These are phyloP conservation scores for Mycena polygramma DNA, from an alignment of 768 basidiomycete species.

Conservation along the genomic window DNA sequence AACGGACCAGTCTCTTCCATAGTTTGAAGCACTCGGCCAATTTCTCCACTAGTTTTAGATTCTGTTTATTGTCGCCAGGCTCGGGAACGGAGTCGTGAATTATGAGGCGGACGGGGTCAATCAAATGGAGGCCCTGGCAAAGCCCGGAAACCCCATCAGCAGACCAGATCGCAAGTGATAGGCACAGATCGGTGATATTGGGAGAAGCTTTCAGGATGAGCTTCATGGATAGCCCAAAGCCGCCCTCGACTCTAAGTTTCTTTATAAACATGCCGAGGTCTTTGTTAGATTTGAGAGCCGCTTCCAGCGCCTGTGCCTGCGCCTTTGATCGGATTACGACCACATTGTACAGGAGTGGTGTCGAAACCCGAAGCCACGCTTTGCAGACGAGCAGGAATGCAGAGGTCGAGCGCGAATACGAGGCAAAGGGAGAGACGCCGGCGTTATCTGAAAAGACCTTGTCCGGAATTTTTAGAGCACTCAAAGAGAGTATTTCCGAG, in stretches of 20 bases:
- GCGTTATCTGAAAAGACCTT: conserved; percentile 10
- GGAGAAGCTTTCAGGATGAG: conserved; percentile 17
- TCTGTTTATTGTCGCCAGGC: conserved; percentile 18
- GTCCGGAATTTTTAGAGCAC: conserved; percentile 20
- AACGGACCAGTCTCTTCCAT: conserved; percentile 27
- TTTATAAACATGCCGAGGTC: conserved; percentile 40
- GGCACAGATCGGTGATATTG: conserved; percentile 24
- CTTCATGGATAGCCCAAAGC: conserved; percentile 33
- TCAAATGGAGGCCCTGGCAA: conserved; percentile 19
- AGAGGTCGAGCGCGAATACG: conserved; percentile 8
- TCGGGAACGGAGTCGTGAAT: conserved; percentile 6
- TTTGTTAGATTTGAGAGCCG: conserved; percentile 31
- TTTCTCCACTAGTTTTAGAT: conserved; percentile 9
- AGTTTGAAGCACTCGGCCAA: background rate
- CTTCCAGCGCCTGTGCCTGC: conserved; percentile 39
- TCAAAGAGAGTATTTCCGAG: conserved; percentile 23
- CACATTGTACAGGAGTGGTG: conserved; percentile 42
- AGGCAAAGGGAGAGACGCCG: conserved; percentile 13
- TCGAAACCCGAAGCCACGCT: conserved; percentile 37
- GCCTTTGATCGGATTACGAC: conserved; percentile 42
- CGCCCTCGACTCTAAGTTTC: conserved; percentile 44
- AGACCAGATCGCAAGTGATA: conserved; percentile 19
- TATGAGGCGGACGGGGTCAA: conserved; percentile 23
- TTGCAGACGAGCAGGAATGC: conserved; percentile 30
- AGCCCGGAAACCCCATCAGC: conserved; percentile 10